phyloP scores from a whole-genome alignment of 768 basidiomycete species.

The Suillus decipiens region DNA sequence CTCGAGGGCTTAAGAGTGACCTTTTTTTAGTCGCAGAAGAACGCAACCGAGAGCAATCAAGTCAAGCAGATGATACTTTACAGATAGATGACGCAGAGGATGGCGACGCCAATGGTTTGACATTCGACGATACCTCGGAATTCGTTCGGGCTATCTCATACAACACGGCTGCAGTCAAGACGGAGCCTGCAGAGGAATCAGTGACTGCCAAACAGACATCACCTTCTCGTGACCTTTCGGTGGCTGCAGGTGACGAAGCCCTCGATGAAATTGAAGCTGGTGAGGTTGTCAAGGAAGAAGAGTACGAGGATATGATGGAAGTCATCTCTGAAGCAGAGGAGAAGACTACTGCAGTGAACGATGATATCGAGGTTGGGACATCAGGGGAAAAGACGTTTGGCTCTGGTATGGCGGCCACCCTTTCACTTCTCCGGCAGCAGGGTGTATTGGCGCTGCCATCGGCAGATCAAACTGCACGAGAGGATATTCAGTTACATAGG shows the following conservation, averaged over 20 bases:
- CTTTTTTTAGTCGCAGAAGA: constrained; percentile 63
- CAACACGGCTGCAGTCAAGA: constrained; percentile 56
- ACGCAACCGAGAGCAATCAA: constrained; percentile 53
- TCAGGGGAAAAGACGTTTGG: constrained; percentile 78
- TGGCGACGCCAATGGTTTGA: constrained; percentile 52
- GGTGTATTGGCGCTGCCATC: constrained; percentile 75
- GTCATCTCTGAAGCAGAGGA: constrained; percentile 66
- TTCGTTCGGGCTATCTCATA: constrained; percentile 87
- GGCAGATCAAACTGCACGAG: constrained; percentile 71
- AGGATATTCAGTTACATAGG: constrained; percentile 78
- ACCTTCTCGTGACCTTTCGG: constrained; percentile 54
- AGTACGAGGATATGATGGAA: constrained; percentile 73
- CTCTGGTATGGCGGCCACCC: constrained; percentile 84
- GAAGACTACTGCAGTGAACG: constrained; percentile 33
- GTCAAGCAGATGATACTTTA: constrained; percentile 38
- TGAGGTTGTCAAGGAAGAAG: constrained; percentile 82
- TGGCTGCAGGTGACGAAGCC: constrained; percentile 58
- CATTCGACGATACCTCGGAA: constrained; percentile 96
- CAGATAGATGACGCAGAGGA: constrained; percentile 49
- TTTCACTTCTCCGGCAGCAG: constrained; percentile 87
- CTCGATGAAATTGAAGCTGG: constrained; percentile 82
- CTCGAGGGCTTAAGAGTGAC: neutral
- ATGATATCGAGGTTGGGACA: constrained; percentile 53
- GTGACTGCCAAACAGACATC: constrained; percentile 36
- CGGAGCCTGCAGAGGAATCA: constrained; percentile 43